Evolutionary conservation across 139 green algal species (phyloP), one percentile per base, ranked within the genome.

Genomic region (Volvox reticuliferus): DNA sequence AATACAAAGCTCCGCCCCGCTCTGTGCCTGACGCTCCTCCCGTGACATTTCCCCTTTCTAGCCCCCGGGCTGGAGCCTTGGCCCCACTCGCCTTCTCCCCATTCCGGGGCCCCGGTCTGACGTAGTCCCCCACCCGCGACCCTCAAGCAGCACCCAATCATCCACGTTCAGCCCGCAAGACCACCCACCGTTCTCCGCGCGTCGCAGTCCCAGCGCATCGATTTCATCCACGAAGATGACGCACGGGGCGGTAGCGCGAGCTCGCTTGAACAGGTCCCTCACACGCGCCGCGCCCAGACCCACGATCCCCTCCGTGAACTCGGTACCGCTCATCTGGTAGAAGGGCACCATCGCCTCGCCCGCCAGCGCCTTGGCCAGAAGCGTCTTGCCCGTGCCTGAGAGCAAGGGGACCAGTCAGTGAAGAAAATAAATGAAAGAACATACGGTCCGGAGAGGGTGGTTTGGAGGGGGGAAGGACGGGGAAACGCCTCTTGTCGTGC

Each of bases 201-300:
- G 93, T 91, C 95, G 97, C 82, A 97, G 95, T 1, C 97, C 98
- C 50, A 99, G 92, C 5, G 98, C 98, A 86, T 99, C 98, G 55
- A 99, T 97, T 93, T 99, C 98, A 91, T 99, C 98, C 77, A 99
- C 97, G 92, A 99, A 99, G 79, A 99, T 98, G 90, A 99, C 96
- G 91, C 97, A 99, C 20, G 98, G 98, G 19, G 96, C 97, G 50
- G 95, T 94, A 18, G 96, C 96, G 62, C 96, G 92, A 0, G 98
- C 98, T 50, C 98, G 94, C 91, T 98, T 97, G 96, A 99, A 99
- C 88, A 99, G 95, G 91, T 99, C 97, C 26, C 98, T 95, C 89
- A 99, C 96, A 36, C 98, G 97, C 35, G 98, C 97, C 20, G 98
- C 98, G 62, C 98, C 98, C 81, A 99, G 96, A 35, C 98, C 98